Evolutionary conservation across 371 early-diverging fungal genomes (phyloP).

Genomic region (Mucor irregularis): DNA sequence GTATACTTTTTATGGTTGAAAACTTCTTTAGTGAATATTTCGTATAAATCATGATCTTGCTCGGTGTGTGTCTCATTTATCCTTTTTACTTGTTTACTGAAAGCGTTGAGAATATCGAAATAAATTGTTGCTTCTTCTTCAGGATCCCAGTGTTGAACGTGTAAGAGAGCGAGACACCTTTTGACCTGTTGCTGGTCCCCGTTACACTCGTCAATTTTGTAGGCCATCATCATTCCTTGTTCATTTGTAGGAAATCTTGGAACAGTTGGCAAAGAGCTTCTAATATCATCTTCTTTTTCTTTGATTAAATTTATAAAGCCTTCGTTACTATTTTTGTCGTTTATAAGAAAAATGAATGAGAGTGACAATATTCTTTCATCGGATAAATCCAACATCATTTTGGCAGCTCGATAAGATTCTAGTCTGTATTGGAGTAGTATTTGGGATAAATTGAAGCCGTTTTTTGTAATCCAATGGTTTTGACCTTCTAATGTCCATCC

Average conservation of each 20-base stretch:
- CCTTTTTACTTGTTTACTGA: not conserved
- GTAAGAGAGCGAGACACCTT: not conserved
- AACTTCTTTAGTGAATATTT: slow-evolving; percentile 2
- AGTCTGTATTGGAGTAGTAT: not conserved
- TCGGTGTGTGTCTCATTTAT: not conserved
- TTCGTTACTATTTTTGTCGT: not conserved
- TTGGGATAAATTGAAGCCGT: not conserved
- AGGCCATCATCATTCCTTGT: not conserved
- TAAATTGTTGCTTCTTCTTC: not conserved
- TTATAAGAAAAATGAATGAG: slow-evolving; percentile 2
- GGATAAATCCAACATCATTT: not conserved
- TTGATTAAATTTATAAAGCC: not conserved
- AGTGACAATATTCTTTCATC: not conserved
- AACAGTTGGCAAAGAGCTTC: not conserved
- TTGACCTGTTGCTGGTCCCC: not conserved
- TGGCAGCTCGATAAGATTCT: not conserved
- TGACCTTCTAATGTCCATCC: not conserved
- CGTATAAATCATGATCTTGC: slow-evolving; percentile 9
- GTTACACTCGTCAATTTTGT: not conserved
- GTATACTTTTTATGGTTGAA: not conserved
- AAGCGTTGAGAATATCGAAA: not conserved
- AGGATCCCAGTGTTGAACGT: not conserved
- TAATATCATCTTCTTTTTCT: not conserved
- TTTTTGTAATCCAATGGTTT: not conserved
- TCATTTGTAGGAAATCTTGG: not conserved